Conservation (phyloP, 1,284 basidiomycete species). For the Dichomitus squalens region DNA sequence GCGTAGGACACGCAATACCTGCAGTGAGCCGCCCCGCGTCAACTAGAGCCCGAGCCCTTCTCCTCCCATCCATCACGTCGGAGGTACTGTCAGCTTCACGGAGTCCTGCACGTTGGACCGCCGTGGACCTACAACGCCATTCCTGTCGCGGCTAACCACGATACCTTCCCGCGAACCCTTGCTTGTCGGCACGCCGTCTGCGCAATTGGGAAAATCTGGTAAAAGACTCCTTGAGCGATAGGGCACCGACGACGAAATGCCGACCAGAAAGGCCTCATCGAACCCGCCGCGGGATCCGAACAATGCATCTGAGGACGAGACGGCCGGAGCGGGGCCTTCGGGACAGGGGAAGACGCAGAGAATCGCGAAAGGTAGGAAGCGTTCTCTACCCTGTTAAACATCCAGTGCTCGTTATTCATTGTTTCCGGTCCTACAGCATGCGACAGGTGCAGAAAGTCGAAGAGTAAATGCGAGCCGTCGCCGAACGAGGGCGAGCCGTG, state of each 20-base stretch:
- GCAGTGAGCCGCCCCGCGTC: neutral
- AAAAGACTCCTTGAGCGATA: too few relatives aligned
- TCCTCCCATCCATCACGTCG: too few relatives aligned
- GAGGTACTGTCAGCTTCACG: too few relatives aligned
- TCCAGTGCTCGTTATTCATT: neutral
- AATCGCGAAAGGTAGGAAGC: slow-evolving; percentile 60
- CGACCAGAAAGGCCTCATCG: too few relatives aligned
- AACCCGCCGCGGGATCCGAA: too few relatives aligned
- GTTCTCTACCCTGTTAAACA: too few relatives aligned
- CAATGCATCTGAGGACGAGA: slow-evolving; percentile 5
- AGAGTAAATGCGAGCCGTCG: slow-evolving; percentile 81
- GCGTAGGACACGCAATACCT: too few relatives aligned
- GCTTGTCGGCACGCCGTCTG: neutral
- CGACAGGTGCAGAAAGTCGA: slow-evolving; percentile 83
- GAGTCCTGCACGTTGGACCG: too few relatives aligned
- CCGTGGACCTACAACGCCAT: slow-evolving; percentile 2
- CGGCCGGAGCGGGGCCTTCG: slow-evolving; percentile 1
- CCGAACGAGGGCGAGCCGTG: slow-evolving; percentile 51
- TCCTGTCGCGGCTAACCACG: neutral
- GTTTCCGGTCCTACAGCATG: slow-evolving; percentile 52
- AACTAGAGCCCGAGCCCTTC: slow-evolving; percentile 1
- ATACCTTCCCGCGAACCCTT: neutral
- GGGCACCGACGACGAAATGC: too few relatives aligned
- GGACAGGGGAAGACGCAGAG: slow-evolving; percentile 28
- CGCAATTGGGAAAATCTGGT: too few relatives aligned